Base-by-base conservation (phyloP, 2,329 filamentous ascomycete species). In the Elsinoe ampelina region DNA sequence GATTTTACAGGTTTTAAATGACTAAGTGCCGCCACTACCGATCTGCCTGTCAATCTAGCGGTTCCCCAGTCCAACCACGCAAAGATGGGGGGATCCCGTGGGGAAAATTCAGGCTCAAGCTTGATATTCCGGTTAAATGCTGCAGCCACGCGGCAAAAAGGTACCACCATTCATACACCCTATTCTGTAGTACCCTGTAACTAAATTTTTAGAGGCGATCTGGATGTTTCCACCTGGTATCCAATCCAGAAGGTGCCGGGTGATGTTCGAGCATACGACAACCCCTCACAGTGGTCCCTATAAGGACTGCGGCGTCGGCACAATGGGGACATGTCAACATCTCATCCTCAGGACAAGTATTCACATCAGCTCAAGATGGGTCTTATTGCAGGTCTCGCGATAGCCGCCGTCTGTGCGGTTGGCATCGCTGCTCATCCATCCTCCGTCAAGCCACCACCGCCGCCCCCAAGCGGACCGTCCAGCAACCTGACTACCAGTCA, bases 401-500 rank as follows among this genome's bases (percentile, higher is more conserved):
- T 52, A 19, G 34, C 13, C 15, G 32, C 32, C n/a, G 48, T 34
- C 17, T 52, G 32, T n/a, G 35, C 32, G 12, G 48, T 34, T 6
- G 48, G 48, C 5, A 39, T 39, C 26, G 22, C 48, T 38, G 48
- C 48, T 10, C 48, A 52, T 19, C 48, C 48, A 6, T 26, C 48
- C 5, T 17, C 22, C 2, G 32, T 34, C 17, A 30, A 30, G 26
- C 26, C 26, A 8, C 26, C 26, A 30, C 26, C 26, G 5, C 26
- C 26, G 26, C 5, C 26, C 4, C 26, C 26, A 8, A 26, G 8
- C 2, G 13, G 17, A 36, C 48, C 36, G 17, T 13, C 12, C 11
- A 20, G 48, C 32, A 52, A 39, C 15, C 4, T 26, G 13, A 52
- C 34, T n/a, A 22, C 52, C 8, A 45, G 52, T 30, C 61, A 71